Evolutionary conservation across 2,329 filamentous ascomycete species (phyloP).

Genomic region (Aspergillus sp.): DNA sequence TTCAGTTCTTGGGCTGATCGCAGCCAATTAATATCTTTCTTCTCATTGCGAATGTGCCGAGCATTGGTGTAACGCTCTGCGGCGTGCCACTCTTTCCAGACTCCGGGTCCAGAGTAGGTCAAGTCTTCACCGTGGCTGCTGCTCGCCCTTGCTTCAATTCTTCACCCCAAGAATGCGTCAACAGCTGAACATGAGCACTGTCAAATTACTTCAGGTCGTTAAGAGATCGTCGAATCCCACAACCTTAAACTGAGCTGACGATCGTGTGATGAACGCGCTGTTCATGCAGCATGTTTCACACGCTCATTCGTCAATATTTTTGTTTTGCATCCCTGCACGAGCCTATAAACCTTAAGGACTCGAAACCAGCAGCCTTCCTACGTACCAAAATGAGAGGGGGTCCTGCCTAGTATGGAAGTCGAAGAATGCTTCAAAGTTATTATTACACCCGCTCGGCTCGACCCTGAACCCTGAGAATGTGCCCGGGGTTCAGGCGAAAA

Average conservation of each 20-base stretch:
- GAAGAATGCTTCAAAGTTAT: not conserved
- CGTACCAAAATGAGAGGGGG: too few relatives aligned
- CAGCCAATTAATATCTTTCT: too few relatives aligned
- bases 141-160: not conserved
- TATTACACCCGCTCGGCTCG: not conserved
- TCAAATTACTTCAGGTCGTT: not conserved
- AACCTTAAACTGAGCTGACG: not conserved
- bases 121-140: not conserved
- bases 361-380: too few relatives aligned
- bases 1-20: not conserved
- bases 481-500: not conserved
- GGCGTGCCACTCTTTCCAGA: not conserved
- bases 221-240: not conserved
- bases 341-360: too few relatives aligned
- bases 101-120: too few relatives aligned
- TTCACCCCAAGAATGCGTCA: not conserved
- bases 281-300: not conserved
- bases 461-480: not conserved
- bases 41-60: too few relatives aligned
- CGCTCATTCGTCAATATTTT: not conserved
- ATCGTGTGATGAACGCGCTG: conserved; percentile 2
- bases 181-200: not conserved
- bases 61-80: not conserved
- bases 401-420: too few relatives aligned
- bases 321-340: not conserved